Percentiles rank a stretch among this genome's conserved stretches.
These are phyloP conservation scores for Aspergillus eucalypticola DNA, from an alignment of 2,329 filamentous ascomycete genomes.

Conservation along the genomic window DNA sequence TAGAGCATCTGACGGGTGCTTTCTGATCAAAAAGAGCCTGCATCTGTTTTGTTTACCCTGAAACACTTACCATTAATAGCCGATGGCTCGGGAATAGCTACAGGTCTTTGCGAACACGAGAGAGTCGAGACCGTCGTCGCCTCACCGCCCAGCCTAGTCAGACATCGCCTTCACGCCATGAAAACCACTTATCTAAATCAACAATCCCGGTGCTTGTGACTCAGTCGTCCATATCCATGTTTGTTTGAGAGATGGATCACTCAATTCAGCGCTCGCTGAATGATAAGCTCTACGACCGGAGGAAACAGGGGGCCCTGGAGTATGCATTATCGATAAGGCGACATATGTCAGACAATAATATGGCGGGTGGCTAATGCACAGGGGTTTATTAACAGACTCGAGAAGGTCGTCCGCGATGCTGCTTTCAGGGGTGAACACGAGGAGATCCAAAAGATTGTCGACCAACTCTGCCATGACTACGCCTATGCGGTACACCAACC, in stretches of 20 bases:
- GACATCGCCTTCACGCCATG: conserved; percentile 24
- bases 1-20: conserved; percentile 8
- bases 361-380: conserved; percentile 11
- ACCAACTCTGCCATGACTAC: conserved; percentile 96
- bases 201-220: conserved; percentile 22
- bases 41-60: conserved; percentile 2
- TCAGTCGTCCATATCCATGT: conserved; percentile 22
- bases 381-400: conserved; percentile 61
- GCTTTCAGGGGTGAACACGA: conserved; percentile 74
- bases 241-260: conserved; percentile 68
- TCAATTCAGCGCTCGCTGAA: conserved; percentile 88
- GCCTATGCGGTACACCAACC: conserved; percentile 97
- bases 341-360: neutral
- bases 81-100: conserved; percentile 13
- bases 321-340: conserved; percentile 51
- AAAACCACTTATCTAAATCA: conserved; percentile 25
- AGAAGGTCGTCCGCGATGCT: conserved; percentile 84
- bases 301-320: conserved; percentile 95
- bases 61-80: neutral
- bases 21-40: neutral
- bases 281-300: conserved; percentile 98
- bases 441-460: conserved; percentile 81
- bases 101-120: conserved; percentile 9
- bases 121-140: conserved; percentile 6
- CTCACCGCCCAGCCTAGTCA: conserved; percentile 19